Percentiles rank a stretch among this genome's conserved stretches.
Evolutionary conservation across 805 yeast species (phyloP).

Genomic region (Candida gorgasii): DNA sequence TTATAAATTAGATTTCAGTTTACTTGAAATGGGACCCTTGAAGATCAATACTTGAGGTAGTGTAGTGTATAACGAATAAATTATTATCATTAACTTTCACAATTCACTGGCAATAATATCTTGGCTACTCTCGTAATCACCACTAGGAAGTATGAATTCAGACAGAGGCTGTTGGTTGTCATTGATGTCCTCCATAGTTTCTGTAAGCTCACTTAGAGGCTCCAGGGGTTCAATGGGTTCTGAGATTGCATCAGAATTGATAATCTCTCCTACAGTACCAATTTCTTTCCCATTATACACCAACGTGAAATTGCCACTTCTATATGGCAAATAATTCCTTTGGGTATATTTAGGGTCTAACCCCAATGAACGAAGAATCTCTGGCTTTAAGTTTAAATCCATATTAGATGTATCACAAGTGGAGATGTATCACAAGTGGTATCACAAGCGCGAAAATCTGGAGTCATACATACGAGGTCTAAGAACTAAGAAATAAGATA

Average conservation of each 20-base stretch:
- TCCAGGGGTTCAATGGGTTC: background rate
- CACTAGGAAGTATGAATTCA: background rate
- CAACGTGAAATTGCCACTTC: background rate
- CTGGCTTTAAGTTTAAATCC: slow-evolving; percentile 1
- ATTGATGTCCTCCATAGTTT: too few species aligned
- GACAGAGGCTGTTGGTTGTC: too few species aligned
- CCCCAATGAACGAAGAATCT: background rate
- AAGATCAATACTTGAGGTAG: too few species aligned
- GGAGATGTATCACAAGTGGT: slow-evolving; percentile 1
- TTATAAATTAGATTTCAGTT: slow-evolving; percentile 34
- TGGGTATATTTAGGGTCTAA: background rate
- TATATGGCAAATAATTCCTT: slow-evolving; percentile 2
- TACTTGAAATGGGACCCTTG: slow-evolving; percentile 10
- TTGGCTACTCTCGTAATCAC: too few species aligned
- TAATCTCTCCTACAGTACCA: background rate
- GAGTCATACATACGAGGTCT: background rate
- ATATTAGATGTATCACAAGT: background rate
- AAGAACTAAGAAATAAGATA: background rate
- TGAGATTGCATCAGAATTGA: background rate
- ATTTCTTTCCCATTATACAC: background rate
- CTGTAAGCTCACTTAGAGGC: too few species aligned
- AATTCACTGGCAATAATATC: slow-evolving; percentile 6
- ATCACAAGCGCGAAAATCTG: background rate
- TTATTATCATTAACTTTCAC: background rate
- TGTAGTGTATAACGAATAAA: background rate